These are phyloP conservation scores for Brassica juncea DNA, from an alignment of 345 rosid species.

Conservation along the genomic window DNA sequence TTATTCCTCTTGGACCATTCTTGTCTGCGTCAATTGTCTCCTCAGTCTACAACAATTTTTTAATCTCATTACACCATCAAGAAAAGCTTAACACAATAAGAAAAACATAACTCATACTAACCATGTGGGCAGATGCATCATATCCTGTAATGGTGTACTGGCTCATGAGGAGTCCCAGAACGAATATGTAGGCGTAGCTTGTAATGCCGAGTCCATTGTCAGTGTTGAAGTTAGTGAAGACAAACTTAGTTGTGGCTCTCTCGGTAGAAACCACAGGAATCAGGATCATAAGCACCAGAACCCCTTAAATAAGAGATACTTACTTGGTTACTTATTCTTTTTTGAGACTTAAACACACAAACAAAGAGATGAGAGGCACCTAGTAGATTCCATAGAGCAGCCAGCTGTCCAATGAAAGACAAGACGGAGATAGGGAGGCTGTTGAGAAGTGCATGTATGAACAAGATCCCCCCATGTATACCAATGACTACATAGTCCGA, in stretches of 20 bases:
- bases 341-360: not conserved
- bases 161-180: constrained; percentile 90
- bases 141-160: constrained; percentile 92
- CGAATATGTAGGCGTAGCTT: constrained; percentile 72
- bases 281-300: constrained; percentile 73
- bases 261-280: constrained; percentile 76
- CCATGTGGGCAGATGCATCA: constrained; percentile 99
- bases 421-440: constrained; percentile 83
- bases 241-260: constrained; percentile 83
- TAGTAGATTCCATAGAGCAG: constrained; percentile 89
- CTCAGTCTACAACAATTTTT: constrained; percentile 63
- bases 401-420: constrained; percentile 87
- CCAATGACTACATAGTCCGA: constrained; percentile 75
- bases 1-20: constrained; percentile 90
- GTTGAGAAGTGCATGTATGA: constrained; percentile 74
- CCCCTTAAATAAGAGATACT: constrained; percentile 55
- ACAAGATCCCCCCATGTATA: constrained; percentile 74
- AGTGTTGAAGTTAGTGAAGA: constrained; percentile 80
- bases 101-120: constrained; percentile 28
- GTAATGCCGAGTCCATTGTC: constrained; percentile 73
- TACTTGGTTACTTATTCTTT: not conserved
- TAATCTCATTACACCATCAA: not conserved
- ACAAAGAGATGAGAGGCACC: constrained; percentile 43
- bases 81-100: not conserved
- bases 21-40: constrained; percentile 84